Conservation (phyloP, 495 filamentous ascomycete genomes). For the Poronia punctata region DNA sequence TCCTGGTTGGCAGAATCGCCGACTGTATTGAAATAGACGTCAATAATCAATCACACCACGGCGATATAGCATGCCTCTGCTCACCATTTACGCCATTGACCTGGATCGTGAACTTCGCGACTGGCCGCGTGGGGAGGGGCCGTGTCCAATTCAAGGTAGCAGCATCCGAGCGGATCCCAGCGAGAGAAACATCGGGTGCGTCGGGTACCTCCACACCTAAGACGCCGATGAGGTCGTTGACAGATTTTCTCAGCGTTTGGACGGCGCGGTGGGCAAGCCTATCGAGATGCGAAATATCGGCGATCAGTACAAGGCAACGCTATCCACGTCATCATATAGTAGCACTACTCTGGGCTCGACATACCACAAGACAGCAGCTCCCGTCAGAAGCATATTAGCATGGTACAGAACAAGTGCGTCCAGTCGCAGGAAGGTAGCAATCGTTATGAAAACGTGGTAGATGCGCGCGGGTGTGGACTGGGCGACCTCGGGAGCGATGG, state of each 20-base stretch:
- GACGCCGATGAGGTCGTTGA: conserved; percentile 81
- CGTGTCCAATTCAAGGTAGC: conserved; percentile 90
- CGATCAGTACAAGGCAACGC: conserved; percentile 3
- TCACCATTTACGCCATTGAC: conserved; percentile 88
- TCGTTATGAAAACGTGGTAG: conserved; percentile 29
- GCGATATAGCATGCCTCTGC: conserved; percentile 13
- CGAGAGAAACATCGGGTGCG: conserved; percentile 84
- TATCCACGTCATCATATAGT: too few relatives aligned
- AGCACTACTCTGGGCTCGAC: too few relatives aligned
- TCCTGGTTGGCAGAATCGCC: conserved; percentile 80
- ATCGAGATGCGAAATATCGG: conserved; percentile 5
- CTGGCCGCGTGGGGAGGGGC: conserved; percentile 66
- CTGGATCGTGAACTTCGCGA: conserved; percentile 82
- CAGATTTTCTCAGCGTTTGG: conserved; percentile 80
- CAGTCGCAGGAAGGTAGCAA: conserved; percentile 28
- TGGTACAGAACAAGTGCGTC: conserved; percentile 33
- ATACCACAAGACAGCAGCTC: conserved; percentile 39
- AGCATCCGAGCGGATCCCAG: conserved; percentile 77
- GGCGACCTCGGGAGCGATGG: conserved; percentile 36
- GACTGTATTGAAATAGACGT: conserved; percentile 44
- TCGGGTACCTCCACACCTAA: conserved; percentile 90
- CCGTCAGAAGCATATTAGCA: conserved; percentile 41
- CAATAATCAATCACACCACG: conserved; percentile 6
- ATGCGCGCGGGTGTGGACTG: conserved; percentile 30
- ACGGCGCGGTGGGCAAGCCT: conserved; percentile 47